Percentiles rank a stretch among this genome's conserved stretches.
Conservation (phyloP, 352 stramenopile species). For the Aphanomyces stellatus region DNA sequence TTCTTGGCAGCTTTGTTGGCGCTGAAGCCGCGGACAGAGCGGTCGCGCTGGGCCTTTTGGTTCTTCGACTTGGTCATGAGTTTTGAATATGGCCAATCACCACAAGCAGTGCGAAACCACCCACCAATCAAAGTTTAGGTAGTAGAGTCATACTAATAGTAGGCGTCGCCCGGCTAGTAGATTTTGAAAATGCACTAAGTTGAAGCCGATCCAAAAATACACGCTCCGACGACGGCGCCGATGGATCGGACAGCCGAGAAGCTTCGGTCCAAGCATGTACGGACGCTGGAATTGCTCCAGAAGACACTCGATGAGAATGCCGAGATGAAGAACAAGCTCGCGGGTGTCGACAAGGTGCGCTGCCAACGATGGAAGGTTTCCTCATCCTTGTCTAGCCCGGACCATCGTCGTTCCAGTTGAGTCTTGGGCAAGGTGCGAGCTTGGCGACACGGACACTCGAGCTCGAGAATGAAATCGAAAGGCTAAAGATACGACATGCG, state of each 20-base stretch:
- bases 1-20: conserved; percentile 25
- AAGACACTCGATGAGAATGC: conserved; percentile 74
- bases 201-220: no score
- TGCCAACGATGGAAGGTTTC: neutral
- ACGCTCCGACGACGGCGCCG: no score
- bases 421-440: conserved; percentile 31
- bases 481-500: conserved; percentile 25
- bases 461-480: conserved; percentile 53
- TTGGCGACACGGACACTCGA: conserved; percentile 37
- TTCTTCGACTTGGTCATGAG: conserved; percentile 27
- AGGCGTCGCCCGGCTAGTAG: no score
- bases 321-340: conserved; percentile 41
- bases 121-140: no score
- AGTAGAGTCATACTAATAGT: no score
- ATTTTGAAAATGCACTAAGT: no score
- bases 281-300: conserved; percentile 66
- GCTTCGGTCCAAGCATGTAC: conserved; percentile 70
- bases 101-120: no score
- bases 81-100: no score
- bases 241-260: conserved; percentile 35
- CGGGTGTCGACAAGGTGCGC: conserved; percentile 38
- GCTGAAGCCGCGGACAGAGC: conserved; percentile 12
- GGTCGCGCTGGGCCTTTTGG: conserved; percentile 17
- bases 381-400: neutral
- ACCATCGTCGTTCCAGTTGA: conserved; percentile 21